Conservation (phyloP, 192 early-diverging fungal species). For the Phlyctochytrium planicorne region DNA sequence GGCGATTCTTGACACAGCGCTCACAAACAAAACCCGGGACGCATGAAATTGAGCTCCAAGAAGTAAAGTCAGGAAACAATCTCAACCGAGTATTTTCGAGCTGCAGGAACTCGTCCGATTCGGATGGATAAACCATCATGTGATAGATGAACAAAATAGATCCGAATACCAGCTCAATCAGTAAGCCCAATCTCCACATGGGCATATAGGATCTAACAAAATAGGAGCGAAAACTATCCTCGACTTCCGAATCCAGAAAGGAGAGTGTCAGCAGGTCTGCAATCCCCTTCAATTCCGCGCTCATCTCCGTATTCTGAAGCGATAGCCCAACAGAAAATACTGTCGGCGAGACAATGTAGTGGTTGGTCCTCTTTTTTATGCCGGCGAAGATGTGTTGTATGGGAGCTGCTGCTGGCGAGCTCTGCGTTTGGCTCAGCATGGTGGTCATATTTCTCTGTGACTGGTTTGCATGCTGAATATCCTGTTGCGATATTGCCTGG, state of each 20-base stretch:
- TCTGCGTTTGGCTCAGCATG: neutral
- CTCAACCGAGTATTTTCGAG: neutral
- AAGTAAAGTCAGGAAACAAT: neutral
- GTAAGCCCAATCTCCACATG: constrained; percentile 10
- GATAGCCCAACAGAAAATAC: neutral
- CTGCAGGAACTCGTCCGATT: neutral
- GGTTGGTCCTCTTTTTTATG: neutral
- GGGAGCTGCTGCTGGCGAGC: neutral
- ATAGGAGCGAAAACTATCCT: constrained; percentile 2
- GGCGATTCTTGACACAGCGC: neutral
- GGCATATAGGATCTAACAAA: constrained; percentile 10
- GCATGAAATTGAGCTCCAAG: neutral
- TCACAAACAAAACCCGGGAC: constrained; percentile 6
- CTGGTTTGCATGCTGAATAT: neutral
- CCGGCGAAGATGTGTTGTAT: neutral
- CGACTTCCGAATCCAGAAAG: constrained; percentile 6
- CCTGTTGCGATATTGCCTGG: neutral
- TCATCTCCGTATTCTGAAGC: constrained; percentile 3
- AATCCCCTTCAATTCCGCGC: constrained; percentile 13
- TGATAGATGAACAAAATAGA: constrained; percentile 11
- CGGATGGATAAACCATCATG: constrained; percentile 13
- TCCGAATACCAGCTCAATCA: neutral
- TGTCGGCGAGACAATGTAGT: neutral
- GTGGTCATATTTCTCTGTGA: neutral
- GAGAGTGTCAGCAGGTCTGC: constrained; percentile 4